These are phyloP conservation scores for Apiotrichum laibachii DNA, from an alignment of 1,284 basidiomycete species.

Conservation along the genomic window DNA sequence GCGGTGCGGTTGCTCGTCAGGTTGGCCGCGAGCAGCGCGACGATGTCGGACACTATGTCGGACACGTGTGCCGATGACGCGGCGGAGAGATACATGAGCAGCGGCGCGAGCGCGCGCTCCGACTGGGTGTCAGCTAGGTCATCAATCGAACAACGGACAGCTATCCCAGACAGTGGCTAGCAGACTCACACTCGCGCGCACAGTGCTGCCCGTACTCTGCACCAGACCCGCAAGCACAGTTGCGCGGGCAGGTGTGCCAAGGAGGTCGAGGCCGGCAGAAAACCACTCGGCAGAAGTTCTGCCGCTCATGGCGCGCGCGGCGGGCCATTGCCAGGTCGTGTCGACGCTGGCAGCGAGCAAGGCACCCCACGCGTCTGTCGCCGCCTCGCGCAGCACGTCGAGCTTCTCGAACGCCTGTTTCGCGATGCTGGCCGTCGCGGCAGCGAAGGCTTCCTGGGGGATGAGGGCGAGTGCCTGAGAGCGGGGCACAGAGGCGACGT, in stretches of 20 bases:
- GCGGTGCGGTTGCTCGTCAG: conserved; percentile 66
- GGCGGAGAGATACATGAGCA: conserved; percentile 55
- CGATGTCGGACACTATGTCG: conserved; percentile 57
- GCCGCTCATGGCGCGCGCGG: conserved; percentile 5
- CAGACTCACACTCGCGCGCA: conserved; percentile 69
- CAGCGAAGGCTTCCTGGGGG: conserved; percentile 60
- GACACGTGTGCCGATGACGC: conserved; percentile 54
- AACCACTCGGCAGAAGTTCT: conserved; percentile 12
- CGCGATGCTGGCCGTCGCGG: conserved; percentile 65
- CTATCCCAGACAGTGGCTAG: conserved; percentile 10
- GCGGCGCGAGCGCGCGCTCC: conserved; percentile 64
- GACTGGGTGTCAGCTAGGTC: conserved; percentile 58
- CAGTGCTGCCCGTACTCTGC: conserved; percentile 72
- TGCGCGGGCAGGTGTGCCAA: conserved; percentile 23
- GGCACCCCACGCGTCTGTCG: conserved; percentile 61
- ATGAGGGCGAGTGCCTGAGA: conserved; percentile 40
- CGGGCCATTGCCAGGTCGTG: conserved; percentile 11
- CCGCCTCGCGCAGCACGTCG: conserved; percentile 79
- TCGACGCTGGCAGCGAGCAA: conserved; percentile 13
- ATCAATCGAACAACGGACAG: neutral
- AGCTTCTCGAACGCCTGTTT: conserved; percentile 89
- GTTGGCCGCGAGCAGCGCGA: conserved; percentile 57
- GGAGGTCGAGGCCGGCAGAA: conserved; percentile 8
- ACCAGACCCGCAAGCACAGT: conserved; percentile 70
- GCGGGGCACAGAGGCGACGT: conserved; percentile 24